Evolutionary conservation across 2,329 filamentous ascomycete genomes (phyloP).

Genomic region (Penicillium sp.): DNA sequence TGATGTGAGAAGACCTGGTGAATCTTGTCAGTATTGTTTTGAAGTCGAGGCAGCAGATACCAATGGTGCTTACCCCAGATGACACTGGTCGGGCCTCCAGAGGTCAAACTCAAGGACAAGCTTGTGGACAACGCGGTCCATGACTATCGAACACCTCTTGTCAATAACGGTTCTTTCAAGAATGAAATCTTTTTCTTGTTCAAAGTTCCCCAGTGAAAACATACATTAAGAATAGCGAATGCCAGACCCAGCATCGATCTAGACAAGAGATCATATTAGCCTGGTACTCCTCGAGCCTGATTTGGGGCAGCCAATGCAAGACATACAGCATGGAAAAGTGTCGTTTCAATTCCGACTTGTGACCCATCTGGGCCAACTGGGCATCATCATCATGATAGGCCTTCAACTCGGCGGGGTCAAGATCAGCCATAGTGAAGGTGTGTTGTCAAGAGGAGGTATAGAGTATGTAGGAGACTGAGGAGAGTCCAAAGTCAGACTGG

Average conservation of each 20-base stretch:
- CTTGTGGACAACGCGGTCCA: slow-evolving; percentile 66
- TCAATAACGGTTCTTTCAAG: not conserved
- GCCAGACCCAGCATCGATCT: slow-evolving; percentile 64
- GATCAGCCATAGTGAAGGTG: not conserved
- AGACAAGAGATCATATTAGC: slow-evolving; percentile 11
- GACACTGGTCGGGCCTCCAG: slow-evolving; percentile 71
- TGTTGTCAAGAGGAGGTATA: not conserved
- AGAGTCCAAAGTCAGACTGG: slow-evolving; percentile 1
- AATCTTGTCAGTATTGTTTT: slow-evolving; percentile 1
- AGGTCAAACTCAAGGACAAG: slow-evolving; percentile 66
- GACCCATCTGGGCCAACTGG: slow-evolving; percentile 60
- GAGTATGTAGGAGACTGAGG: not conserved
- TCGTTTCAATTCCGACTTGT: slow-evolving; percentile 62
- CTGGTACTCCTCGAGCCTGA: not conserved
- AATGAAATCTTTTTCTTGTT: not conserved
- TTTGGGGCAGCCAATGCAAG: not conserved
- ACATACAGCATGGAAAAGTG: slow-evolving; percentile 59
- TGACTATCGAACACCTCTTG: slow-evolving; percentile 40
- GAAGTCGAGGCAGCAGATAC: not conserved
- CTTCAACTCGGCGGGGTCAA: slow-evolving; percentile 16
- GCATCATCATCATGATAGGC: slow-evolving; percentile 47
- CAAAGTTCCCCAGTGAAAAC: slow-evolving; percentile 12
- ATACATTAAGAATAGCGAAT: slow-evolving; percentile 64
- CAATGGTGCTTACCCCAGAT: slow-evolving; percentile 67
- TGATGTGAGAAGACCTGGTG: slow-evolving; percentile 55